Evolutionary conservation across 495 filamentous ascomycete genomes (phyloP), one percentile per base, ranked within the genome.

Genomic region (Lasiosphaeria miniovina): DNA sequence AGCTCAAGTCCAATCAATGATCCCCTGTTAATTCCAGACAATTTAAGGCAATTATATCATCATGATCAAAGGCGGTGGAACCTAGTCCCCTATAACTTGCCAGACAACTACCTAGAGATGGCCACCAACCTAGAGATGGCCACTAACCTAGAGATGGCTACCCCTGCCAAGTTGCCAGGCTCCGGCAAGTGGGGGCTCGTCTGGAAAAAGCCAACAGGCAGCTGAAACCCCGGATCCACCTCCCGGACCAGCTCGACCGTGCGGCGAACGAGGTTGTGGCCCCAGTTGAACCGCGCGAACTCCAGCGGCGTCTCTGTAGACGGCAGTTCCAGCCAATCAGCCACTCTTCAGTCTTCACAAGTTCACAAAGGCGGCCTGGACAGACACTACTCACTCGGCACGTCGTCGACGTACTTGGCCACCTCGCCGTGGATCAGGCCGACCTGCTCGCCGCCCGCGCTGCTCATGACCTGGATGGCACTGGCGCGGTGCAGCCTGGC

Each of bases 401-500:
- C 55, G 36, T 36, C 59, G 6, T 63, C 64, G 6, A 68, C 58
- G 36, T 66, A 71, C 41, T 64, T 46, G 6, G 55, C 53, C 6
- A 65, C 65, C 52, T 70, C 69, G 17, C 60, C 40, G 8, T 60
- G 41, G 4, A 70, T 64, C 35, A 57, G 55, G 10, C 68, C 65
- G 32, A 59, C 40, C 32, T 71, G 62, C 3, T 70, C 67, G 32
- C 59, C 54, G 0, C 65, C 68, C 1, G 69, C 69, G 17, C 68
- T 73, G 46, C 65, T 70, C 67, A 81, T 77, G 34, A 80, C 66
- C 58, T 86, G 83, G 14, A 87, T 78, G 5, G 65, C 75, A 31
- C 78, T 78, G 1, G 81, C 81, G 32, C 85, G 75, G 41, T 74
- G 70, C 36, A 78, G 78, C 9, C 84, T 69, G 10, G 74, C 71